Evolutionary conservation across 371 early-diverging fungal species (phyloP), one percentile per base, ranked within the genome.

Genomic region (Mortierella sp.): DNA sequence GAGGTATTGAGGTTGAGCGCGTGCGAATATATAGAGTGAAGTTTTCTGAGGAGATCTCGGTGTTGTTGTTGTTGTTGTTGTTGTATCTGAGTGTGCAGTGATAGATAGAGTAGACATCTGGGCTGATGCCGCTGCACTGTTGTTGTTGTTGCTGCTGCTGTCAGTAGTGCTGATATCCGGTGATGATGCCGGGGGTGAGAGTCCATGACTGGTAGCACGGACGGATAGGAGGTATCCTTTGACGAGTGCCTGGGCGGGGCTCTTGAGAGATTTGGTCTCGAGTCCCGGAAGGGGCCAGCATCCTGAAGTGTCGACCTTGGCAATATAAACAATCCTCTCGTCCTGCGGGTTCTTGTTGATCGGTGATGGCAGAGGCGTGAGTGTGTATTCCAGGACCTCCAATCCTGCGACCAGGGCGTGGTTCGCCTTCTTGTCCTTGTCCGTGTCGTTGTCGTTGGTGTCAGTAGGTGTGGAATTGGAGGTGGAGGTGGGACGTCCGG

Each of bases 1-100:
- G 4, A 97, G 85, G 71, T 96, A 96, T 77, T 95, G 93, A 9
- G 95, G 96, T 80, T 96, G 96, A 0, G 96, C 90, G 22, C 97
- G 87, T 6, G 96, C 96, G 89, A 96, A 96, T 39, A 94, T 79
- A 72, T 93, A 91, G 2, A 95, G 64, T 0, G 69, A 71, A 13
- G 79, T 85, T 66, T 71, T 72, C 19, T 26, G 37, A 7, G 47
- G 29, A 44, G 37, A 67, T n/a, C 2, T 9, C 48, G 61, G 47
- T 48, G 1, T 43, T 61, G 37, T 16, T 61, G 73, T 43, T 34
- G 40, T 13, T 2, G 64, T 0, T 45, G 48, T 37, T 4, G 39
- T n/a, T 10, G 10, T 53, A 26, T n/a, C n/a, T n/a, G n/a, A n/a
- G n/a, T n/a, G n/a, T n/a, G 26, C 5, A 3, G 58, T 14, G 34